Evolutionary conservation across 371 early-diverging fungal genomes (phyloP), one percentile per base, ranked within the genome.

Genomic region (Saksenaea vasiformis): DNA sequence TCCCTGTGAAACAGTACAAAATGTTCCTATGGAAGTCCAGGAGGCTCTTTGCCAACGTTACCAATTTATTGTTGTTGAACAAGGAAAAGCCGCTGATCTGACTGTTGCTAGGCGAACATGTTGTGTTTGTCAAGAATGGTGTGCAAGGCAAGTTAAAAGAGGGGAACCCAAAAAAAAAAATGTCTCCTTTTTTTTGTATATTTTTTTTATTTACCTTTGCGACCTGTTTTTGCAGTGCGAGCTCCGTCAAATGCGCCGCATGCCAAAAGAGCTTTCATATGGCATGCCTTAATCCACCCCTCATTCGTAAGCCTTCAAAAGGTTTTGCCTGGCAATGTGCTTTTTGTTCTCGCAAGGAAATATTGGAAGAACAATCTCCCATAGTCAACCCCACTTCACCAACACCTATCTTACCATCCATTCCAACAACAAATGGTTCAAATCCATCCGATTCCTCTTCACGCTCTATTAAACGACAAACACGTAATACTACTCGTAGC

Each of bases 251-350:
- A 65, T 92, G 92, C 63, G 84, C 89, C 15, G 78, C 81, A 19
- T 92, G 93, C 68, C 87, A 88, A 36, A 84, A 87, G 41, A 81
- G 85, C 61, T 91, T 85, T 58, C 93, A 93, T 65, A 87, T 93
- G 89, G 61, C 83, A 34, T 93, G 93, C 57, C 68, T 91, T 47
- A 88, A 89, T 61, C 93, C 93, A 14, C 93, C 93, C 27, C 68
- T 92, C 19, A 55, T 74, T 1, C 84, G 84, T 41, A 91, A 90
- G 67, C 92, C 92, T 0, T 82, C 88, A 28, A 93, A 93, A 64
- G 92, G 92, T 0, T 93, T 91, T 63, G 92, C 87, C 22, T 93
- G 92, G 87, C 90, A 91, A 70, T 93, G 93, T 47, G 90, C 90
- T 2, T 77, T 83, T 4, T 93, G 93, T 56, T 76, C 89, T 35